Evolutionary conservation across 2,329 filamentous ascomycete genomes (phyloP).

Genomic region (Xylariales sp.): DNA sequence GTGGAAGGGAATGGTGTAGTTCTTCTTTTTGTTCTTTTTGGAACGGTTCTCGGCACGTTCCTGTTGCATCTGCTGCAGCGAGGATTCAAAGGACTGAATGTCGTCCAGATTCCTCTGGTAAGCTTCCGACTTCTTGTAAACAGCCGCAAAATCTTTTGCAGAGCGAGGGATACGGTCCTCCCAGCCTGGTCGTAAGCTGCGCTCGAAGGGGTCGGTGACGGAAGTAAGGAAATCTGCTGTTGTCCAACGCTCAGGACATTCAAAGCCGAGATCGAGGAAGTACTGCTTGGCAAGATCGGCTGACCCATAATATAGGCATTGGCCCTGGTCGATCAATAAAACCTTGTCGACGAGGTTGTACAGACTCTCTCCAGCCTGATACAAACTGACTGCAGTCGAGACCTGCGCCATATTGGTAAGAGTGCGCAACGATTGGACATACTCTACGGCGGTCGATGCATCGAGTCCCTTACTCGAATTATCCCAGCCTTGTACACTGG

Average conservation of each 20-base stretch:
- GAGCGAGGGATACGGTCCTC: conserved; percentile 56
- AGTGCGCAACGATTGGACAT: conserved; percentile 61
- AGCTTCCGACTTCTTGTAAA: conserved; percentile 4
- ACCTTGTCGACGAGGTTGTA: conserved; percentile 22
- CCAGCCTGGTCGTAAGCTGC: conserved; percentile 53
- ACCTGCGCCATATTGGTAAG: conserved; percentile 6
- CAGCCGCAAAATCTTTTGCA: conserved; percentile 43
- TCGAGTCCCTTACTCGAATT: conserved; percentile 72
- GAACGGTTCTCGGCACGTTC: conserved; percentile 33
- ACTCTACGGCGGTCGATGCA: conserved; percentile 71
- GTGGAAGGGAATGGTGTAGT: conserved; percentile 38
- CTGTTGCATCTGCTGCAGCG: conserved; percentile 34
- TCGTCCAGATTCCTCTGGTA: conserved; percentile 39
- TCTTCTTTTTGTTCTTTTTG: conserved; percentile 39
- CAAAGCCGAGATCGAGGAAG: conserved; percentile 60
- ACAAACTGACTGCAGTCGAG: conserved; percentile 13
- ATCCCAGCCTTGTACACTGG: conserved; percentile 63
- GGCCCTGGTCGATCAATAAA: conserved; percentile 61
- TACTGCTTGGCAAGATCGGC: conserved; percentile 53
- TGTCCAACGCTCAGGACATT: conserved; percentile 49
- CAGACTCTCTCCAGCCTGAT: conserved; percentile 4
- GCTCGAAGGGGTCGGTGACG: conserved; percentile 60
- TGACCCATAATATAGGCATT: conserved; percentile 62
- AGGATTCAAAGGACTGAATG: conserved; percentile 47
- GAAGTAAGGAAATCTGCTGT: conserved; percentile 65